phyloP scores from a whole-genome alignment of 148 eudicot genomes.

The Vaccinium myrtillus region DNA sequence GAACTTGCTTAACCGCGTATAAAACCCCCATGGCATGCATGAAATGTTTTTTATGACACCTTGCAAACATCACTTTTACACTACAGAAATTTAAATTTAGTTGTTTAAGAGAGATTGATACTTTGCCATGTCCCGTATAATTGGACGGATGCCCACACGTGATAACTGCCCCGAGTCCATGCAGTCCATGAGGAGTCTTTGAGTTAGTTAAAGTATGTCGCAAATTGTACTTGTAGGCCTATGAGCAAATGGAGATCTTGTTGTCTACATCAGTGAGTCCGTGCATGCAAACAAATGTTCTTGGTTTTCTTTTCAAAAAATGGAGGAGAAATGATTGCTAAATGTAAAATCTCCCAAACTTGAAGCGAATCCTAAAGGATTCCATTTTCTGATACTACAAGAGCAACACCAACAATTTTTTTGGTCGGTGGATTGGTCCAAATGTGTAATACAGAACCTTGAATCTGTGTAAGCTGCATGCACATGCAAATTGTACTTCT shows the following conservation, averaged over 20 bases:
- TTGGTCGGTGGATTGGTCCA: background rate
- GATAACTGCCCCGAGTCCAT: background rate
- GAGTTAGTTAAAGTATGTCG: background rate
- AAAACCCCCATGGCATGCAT: background rate
- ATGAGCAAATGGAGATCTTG: background rate
- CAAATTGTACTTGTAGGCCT: background rate
- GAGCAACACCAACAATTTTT: background rate
- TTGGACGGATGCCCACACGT: background rate
- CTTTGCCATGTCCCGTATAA: too few species aligned
- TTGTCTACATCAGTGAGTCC: background rate
- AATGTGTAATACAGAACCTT: background rate
- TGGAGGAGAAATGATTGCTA: background rate
- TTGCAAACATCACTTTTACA: background rate
- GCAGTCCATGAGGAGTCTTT: background rate
- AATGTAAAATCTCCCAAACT: background rate
- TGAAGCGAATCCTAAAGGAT: background rate
- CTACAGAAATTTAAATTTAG: background rate
- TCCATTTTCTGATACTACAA: background rate
- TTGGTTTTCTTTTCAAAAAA: background rate
- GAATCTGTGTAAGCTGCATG: constrained; percentile 7
- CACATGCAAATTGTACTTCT: background rate
- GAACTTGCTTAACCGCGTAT: background rate
- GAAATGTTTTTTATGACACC: background rate
- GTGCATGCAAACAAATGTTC: background rate
- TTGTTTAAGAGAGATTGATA: background rate